Evolutionary conservation across 371 early-diverging fungal genomes (phyloP).

Genomic region (Basidiobolus heterosporus): DNA sequence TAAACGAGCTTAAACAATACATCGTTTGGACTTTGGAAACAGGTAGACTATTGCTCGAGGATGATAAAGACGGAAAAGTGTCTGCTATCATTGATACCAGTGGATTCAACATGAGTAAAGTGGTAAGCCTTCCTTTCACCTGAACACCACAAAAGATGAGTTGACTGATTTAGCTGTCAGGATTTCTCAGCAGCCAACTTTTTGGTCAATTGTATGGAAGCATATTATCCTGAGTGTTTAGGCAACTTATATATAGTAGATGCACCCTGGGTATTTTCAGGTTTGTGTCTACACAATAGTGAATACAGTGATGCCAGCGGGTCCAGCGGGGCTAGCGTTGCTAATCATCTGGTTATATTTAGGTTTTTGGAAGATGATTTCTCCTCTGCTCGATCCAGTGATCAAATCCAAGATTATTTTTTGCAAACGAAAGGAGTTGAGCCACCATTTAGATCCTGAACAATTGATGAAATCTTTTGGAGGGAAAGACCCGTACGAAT

Average conservation of each 20-base stretch:
- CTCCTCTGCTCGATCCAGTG: conserved; percentile 79
- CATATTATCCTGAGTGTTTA: conserved; percentile 79
- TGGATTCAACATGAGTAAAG: conserved; percentile 23
- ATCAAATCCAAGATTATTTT: conserved; percentile 77
- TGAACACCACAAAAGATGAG: neutral
- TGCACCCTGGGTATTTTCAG: conserved; percentile 79
- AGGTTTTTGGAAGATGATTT: conserved; percentile 63
- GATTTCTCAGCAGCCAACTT: conserved; percentile 68
- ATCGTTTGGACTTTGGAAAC: conserved; percentile 73
- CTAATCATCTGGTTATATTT: neutral
- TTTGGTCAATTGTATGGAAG: conserved; percentile 60
- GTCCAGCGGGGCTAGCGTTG: too few relatives aligned
- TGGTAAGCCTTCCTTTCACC: neutral
- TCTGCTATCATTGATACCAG: conserved; percentile 69
- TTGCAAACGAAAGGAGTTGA: conserved; percentile 36
- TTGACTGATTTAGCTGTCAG: neutral
- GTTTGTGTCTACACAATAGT: too few relatives aligned
- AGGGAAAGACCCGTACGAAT: conserved; percentile 15
- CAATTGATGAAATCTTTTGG: conserved; percentile 14
- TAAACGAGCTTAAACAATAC: conserved; percentile 34
- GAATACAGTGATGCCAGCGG: too few relatives aligned
- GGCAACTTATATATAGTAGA: conserved; percentile 61
- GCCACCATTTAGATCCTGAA: conserved; percentile 30
- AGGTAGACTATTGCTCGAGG: conserved; percentile 42
- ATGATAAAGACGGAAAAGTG: conserved; percentile 57